These are phyloP conservation scores for Sugiyamaella xylanicola DNA, from an alignment of 1,139 yeast genomes.

Conservation along the genomic window DNA sequence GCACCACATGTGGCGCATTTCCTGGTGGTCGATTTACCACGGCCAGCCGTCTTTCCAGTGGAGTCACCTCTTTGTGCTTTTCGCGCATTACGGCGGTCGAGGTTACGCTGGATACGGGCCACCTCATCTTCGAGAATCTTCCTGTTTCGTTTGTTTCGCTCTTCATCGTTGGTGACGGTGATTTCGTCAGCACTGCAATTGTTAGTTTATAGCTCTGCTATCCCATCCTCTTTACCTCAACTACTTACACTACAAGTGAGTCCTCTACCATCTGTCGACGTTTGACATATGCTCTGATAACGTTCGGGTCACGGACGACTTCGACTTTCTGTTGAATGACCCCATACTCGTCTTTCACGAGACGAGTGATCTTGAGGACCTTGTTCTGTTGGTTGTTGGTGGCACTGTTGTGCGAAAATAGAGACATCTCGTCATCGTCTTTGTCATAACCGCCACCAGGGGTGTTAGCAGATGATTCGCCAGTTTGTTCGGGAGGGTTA, in stretches of 20 bases:
- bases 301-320: constrained; percentile 77
- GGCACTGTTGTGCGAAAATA: constrained; percentile 39
- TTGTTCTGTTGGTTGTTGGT: constrained; percentile 39
- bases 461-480: constrained; percentile 11
- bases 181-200: constrained; percentile 54
- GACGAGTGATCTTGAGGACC: constrained; percentile 74
- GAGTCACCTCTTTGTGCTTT: constrained; percentile 49
- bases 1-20: constrained; percentile 96
- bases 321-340: constrained; percentile 82
- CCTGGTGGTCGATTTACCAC: constrained; percentile 70
- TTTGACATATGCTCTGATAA: constrained; percentile 81
- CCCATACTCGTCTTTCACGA: constrained; percentile 82
- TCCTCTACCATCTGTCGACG: constrained; percentile 77
- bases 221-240: too few species aligned
- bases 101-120: constrained; percentile 79
- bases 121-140: constrained; percentile 81
- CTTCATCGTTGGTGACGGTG: constrained; percentile 82
- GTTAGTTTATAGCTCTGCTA: constrained; percentile 11
- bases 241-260: constrained; percentile 57
- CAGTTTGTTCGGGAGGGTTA: constrained; percentile 18
- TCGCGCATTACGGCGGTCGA: constrained; percentile 61
- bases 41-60: constrained; percentile 36
- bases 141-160: constrained; percentile 74
- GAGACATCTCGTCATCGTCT: constrained; percentile 42
- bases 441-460: constrained; percentile 34